Evolutionary conservation across 805 yeast genomes (phyloP), one percentile per base, ranked within the genome.

Genomic region (Yamadazyma ubonensis): DNA sequence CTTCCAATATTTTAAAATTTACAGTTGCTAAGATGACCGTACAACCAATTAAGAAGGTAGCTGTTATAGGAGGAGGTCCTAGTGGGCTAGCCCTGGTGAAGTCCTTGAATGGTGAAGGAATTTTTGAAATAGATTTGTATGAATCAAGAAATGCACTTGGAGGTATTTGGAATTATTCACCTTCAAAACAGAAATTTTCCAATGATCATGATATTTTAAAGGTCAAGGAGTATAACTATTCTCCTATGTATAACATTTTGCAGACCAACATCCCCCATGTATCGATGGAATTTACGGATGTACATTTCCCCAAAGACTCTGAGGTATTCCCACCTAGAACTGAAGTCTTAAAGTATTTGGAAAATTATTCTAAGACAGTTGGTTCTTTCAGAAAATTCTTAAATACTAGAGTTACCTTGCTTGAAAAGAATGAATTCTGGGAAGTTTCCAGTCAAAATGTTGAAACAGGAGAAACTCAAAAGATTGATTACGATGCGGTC

Each of bases 31-130:
- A 7, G 10, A 32, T 23, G 22, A 23, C 29, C 10, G 15, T 32
- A 5, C n/a, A 6, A 12, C 20, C 29, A n/a, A 17, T 23, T 5
- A 58, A 60, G 36, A 54, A 60, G 22, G 67, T 85, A 3, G 88
- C 87, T 0, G 75, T 86, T 6, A 70, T 86, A 17, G 95, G 95
- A 2, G 89, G 78, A 2, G 95, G 95, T 0, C 90, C 93, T 0
- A 71, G 78, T 31, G 95, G 91, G 0, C 61, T 82, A 15, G 86
- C 81, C 0, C 64, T 76, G 3, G 79, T 86, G 0, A 77, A 80
- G 42, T 86, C 89, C 0, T 64, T 86, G 8, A 47, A 75, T 6
- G 72, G 67, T 7, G 89, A 81, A 48, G 52, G 58, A 1, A 54
- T 62, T 3, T 73, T 75, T 46, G 61, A 68, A 23, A 67, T 86